phyloP scores from a whole-genome alignment of 257 asterid genomes.

The Fraxinus pennsylvanica region DNA sequence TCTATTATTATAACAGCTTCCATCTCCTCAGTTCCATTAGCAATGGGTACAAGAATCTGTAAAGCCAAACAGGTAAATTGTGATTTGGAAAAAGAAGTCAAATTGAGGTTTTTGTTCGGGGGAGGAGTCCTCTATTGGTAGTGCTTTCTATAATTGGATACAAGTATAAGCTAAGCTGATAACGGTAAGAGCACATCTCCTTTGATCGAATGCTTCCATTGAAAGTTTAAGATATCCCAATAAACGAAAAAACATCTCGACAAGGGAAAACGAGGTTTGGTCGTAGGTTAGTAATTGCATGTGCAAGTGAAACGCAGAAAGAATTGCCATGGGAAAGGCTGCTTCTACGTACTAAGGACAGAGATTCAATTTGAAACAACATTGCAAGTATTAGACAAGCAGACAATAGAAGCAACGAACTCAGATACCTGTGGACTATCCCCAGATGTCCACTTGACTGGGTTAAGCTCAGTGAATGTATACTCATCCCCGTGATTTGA shows the following conservation, averaged over 20 bases:
- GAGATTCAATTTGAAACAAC: background rate
- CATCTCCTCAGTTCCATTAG: constrained; percentile 95
- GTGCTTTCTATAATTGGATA: background rate
- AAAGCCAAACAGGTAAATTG: constrained; percentile 2
- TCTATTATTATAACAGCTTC: constrained; percentile 87
- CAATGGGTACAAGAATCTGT: constrained; percentile 97
- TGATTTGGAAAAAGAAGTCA: background rate
- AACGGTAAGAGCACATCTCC: background rate
- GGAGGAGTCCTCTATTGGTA: background rate
- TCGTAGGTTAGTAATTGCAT: background rate
- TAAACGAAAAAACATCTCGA: background rate
- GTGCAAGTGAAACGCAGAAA: background rate
- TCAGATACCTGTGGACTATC: constrained; percentile 64
- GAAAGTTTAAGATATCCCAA: background rate
- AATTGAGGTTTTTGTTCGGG: background rate
- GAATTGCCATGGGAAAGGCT: background rate
- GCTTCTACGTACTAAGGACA: background rate
- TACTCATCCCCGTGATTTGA: constrained; percentile 67
- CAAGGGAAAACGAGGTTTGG: background rate
- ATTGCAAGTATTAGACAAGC: constrained; percentile 11
- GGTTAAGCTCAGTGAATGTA: constrained; percentile 61
- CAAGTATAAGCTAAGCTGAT: background rate
- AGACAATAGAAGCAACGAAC: constrained; percentile 10
- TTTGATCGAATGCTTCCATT: background rate
- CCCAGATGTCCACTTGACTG: constrained; percentile 62